Percentiles rank a stretch among this genome's conserved stretches.
Conservation (phyloP, 192 early-diverging fungal species). For the Martensiomyces pterosporus region DNA sequence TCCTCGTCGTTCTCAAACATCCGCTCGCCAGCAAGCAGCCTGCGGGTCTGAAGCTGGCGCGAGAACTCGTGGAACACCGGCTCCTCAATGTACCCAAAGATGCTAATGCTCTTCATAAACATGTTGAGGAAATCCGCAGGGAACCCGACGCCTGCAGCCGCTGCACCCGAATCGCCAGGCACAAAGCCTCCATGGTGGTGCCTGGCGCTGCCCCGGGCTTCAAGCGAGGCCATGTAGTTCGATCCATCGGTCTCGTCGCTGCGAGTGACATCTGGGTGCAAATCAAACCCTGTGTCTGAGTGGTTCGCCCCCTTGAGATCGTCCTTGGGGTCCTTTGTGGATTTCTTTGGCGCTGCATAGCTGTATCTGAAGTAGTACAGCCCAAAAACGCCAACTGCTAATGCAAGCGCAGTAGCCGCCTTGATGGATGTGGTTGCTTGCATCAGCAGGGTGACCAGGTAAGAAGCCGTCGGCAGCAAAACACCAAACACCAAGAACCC, state of each 20-base stretch:
- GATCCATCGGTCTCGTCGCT: conserved; percentile 28
- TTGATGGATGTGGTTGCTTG: conserved; percentile 20
- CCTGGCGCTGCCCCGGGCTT: conserved; percentile 29
- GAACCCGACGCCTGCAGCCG: conserved; percentile 19
- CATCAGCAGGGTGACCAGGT: conserved; percentile 5
- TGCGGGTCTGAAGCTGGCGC: conserved; percentile 77
- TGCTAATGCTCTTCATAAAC: conserved; percentile 71
- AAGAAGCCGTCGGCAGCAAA: conserved; percentile 6
- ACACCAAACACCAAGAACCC: conserved; percentile 19
- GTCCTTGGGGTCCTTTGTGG: conserved; percentile 5
- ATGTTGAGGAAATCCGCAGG: conserved; percentile 49
- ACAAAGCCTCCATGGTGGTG: background rate
- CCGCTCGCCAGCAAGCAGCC: conserved; percentile 69
- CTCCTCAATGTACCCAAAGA: conserved; percentile 96
- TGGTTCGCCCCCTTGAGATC: conserved; percentile 10
- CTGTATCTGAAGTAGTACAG: conserved; percentile 46
- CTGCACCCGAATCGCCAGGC: background rate
- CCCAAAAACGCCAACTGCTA: conserved; percentile 11
- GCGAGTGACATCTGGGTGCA: conserved; percentile 37
- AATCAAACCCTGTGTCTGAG: conserved; percentile 26
- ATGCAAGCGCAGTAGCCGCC: background rate
- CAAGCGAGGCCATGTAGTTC: conserved; percentile 33
- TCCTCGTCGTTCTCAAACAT: conserved; percentile 69
- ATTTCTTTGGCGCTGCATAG: conserved; percentile 28
- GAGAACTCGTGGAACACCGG: conserved; percentile 96